phyloP scores from a whole-genome alignment of 2,329 filamentous ascomycete genomes.

The Aspergillus brunneoviolaceus region DNA sequence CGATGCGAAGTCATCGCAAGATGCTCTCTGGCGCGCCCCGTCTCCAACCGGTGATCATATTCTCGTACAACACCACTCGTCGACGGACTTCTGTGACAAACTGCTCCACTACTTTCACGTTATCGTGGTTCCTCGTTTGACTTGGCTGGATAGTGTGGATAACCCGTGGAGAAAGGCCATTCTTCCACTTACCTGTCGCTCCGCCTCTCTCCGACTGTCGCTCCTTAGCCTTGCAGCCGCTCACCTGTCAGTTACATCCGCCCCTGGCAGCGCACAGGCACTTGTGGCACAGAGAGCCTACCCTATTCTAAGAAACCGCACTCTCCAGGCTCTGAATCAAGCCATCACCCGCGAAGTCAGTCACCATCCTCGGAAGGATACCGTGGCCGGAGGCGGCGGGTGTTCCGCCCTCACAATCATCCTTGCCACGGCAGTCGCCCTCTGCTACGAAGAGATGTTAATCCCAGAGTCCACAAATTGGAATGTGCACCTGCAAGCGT shows the following conservation, averaged over 20 bases:
- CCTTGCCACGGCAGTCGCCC: slow-evolving; percentile 16
- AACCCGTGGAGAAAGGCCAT: slow-evolving; percentile 28
- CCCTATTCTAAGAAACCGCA: slow-evolving; percentile 1
- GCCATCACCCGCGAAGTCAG: slow-evolving; percentile 12
- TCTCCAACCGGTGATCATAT: not conserved
- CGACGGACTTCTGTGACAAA: slow-evolving; percentile 10
- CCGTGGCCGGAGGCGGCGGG: not conserved
- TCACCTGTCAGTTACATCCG: slow-evolving; percentile 16
- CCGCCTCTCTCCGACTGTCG: slow-evolving; percentile 20
- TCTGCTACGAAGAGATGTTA: slow-evolving; percentile 20
- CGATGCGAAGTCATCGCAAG: not conserved
- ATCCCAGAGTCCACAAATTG: slow-evolving; percentile 18
- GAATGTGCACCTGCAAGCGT: slow-evolving; percentile 18
- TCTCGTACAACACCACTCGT: not conserved
- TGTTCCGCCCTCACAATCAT: slow-evolving; percentile 1
- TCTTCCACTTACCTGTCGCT: slow-evolving; percentile 22
- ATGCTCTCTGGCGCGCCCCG: not conserved
- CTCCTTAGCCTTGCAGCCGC: slow-evolving; percentile 22
- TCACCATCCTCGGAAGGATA: not conserved
- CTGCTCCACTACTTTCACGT: slow-evolving; percentile 24
- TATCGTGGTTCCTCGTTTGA: slow-evolving; percentile 21
- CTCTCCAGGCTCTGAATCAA: slow-evolving; percentile 8
- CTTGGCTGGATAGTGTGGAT: slow-evolving; percentile 25
- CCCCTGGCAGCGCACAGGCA: not conserved
- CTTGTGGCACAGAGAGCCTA: not conserved